phyloP scores from a whole-genome alignment of 2,329 filamentous ascomycete genomes.

The Aureobasidium melanogenum region DNA sequence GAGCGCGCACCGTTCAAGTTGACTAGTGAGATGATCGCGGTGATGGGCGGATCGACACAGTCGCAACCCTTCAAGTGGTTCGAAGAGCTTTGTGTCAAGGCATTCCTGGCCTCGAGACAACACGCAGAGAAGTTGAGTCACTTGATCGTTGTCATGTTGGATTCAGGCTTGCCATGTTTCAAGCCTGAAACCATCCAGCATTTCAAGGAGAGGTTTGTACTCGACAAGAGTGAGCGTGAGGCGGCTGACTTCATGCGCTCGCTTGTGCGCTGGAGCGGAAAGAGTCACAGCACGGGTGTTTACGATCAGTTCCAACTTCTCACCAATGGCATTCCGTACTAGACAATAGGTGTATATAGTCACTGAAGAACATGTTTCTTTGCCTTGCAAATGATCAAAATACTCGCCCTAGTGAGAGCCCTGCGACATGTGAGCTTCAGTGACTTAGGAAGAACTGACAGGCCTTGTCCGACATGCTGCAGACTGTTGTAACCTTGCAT shows the following conservation, averaged over 20 bases:
- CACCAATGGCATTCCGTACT: conserved; percentile 96
- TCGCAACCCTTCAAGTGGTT: conserved; percentile 92
- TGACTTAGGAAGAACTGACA: no score
- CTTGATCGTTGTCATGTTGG: conserved; percentile 90
- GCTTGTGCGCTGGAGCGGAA: conserved; percentile 80
- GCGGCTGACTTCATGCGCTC: conserved; percentile 91
- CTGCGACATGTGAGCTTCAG: no score
- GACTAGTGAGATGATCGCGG: conserved; percentile 94
- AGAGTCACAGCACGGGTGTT: conserved; percentile 82
- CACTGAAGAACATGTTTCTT: background rate
- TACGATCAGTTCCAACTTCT: conserved; percentile 98
- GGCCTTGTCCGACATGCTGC: no score
- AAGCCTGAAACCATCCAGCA: conserved; percentile 91
- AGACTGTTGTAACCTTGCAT: no score
- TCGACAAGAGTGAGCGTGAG: conserved; percentile 85
- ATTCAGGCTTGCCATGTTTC: conserved; percentile 93
- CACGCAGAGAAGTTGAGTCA: conserved; percentile 84
- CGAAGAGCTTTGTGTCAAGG: conserved; percentile 91
- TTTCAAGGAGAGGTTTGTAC: conserved; percentile 84
- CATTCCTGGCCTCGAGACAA: conserved; percentile 79
- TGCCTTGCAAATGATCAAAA: no score
- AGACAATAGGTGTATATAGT: conserved; percentile 17
- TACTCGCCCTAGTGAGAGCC: no score
- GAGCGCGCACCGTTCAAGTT: conserved; percentile 98
- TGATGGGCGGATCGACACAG: conserved; percentile 79